Percentiles rank a stretch among this genome's conserved stretches.
phyloP scores from a whole-genome alignment of 2,329 filamentous ascomycete genomes.

The Passalora sequoiae region DNA sequence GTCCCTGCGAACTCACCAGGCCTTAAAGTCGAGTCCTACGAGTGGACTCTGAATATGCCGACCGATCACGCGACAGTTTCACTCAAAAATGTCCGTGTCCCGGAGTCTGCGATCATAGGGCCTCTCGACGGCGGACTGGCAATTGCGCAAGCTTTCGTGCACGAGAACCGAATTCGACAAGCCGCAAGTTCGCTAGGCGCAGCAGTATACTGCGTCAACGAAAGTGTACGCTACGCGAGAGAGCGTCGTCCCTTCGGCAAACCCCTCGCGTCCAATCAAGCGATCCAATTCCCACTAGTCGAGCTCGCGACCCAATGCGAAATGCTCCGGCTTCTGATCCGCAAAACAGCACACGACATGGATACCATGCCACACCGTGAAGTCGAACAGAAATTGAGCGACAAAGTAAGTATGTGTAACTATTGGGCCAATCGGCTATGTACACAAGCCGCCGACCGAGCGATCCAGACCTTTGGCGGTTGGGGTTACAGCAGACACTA shows the following conservation, averaged over 20 bases:
- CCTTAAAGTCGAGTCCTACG: slow-evolving; percentile 52
- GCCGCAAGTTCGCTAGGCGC: slow-evolving; percentile 57
- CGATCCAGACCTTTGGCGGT: slow-evolving; percentile 59
- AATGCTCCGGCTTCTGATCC: slow-evolving; percentile 57
- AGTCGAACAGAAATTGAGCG: slow-evolving; percentile 55
- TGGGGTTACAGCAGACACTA: slow-evolving; percentile 55
- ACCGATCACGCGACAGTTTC: slow-evolving; percentile 60
- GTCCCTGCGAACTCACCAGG: slow-evolving; percentile 51
- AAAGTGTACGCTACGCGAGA: slow-evolving; percentile 54
- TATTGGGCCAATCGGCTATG: slow-evolving; percentile 60
- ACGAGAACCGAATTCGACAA: slow-evolving; percentile 62
- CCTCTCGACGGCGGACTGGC: slow-evolving; percentile 51
- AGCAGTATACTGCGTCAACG: slow-evolving; percentile 56
- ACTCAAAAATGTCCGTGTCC: slow-evolving; percentile 54
- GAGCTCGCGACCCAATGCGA: slow-evolving; percentile 58
- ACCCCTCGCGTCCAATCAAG: slow-evolving; percentile 56
- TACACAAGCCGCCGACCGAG: slow-evolving; percentile 56
- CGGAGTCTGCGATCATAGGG: slow-evolving; percentile 50
- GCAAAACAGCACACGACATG: slow-evolving; percentile 59
- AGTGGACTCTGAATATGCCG: slow-evolving; percentile 64
- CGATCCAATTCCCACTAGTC: slow-evolving; percentile 60
- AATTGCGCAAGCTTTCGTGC: slow-evolving; percentile 61
- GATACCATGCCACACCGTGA: slow-evolving; percentile 51
- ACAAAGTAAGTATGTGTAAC: slow-evolving; percentile 62
- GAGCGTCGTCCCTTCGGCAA: slow-evolving; percentile 52